Conservation (phyloP, 2,329 filamentous ascomycete species). For the Colletotrichum tofieldiae region DNA sequence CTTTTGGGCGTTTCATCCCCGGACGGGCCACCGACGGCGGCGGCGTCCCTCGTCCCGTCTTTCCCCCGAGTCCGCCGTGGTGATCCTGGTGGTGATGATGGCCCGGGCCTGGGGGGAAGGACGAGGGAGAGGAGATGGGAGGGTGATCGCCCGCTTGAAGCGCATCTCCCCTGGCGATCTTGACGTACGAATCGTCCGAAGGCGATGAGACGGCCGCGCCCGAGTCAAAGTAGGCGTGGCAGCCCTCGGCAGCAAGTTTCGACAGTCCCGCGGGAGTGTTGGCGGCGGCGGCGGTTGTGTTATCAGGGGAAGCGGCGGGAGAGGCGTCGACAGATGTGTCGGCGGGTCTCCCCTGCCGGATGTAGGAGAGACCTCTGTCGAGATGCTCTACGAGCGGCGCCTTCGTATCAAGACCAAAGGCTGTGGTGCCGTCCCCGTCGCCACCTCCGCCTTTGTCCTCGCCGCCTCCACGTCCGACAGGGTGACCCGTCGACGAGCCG, state of each 20-base stretch:
- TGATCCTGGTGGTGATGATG: constrained; percentile 2
- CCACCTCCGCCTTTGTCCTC: constrained; percentile 6
- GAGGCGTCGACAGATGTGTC: background rate
- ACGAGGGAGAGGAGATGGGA: background rate
- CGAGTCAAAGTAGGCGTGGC: constrained; percentile 47
- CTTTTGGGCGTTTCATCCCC: constrained; percentile 45
- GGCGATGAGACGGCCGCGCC: constrained; percentile 6
- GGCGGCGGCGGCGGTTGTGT: constrained; percentile 30
- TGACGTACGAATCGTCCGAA: constrained; percentile 43
- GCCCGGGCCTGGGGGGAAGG: constrained; percentile 1
- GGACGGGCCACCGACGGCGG: constrained; percentile 7
- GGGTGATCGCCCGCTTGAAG: constrained; percentile 31
- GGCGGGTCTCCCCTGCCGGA: constrained; percentile 52
- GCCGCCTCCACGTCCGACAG: constrained; percentile 5
- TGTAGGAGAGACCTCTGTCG: constrained; percentile 62
- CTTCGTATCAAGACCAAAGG: constrained; percentile 56
- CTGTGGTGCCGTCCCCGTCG: constrained; percentile 16
- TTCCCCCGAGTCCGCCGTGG: constrained; percentile 18
- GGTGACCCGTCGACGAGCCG: constrained; percentile 11
- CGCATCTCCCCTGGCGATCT: constrained; percentile 45
- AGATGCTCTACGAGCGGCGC: constrained; percentile 66
- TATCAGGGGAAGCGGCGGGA: background rate
- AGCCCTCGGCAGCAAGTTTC: constrained; percentile 51
- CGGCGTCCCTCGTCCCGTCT: constrained; percentile 36
- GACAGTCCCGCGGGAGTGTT: constrained; percentile 47